A percentile compares a stretch with the other conserved stretches of the same genome.
phyloP scores from a whole-genome alignment of 208 protist genomes.

The Acanthamoeba lenticulata region DNA sequence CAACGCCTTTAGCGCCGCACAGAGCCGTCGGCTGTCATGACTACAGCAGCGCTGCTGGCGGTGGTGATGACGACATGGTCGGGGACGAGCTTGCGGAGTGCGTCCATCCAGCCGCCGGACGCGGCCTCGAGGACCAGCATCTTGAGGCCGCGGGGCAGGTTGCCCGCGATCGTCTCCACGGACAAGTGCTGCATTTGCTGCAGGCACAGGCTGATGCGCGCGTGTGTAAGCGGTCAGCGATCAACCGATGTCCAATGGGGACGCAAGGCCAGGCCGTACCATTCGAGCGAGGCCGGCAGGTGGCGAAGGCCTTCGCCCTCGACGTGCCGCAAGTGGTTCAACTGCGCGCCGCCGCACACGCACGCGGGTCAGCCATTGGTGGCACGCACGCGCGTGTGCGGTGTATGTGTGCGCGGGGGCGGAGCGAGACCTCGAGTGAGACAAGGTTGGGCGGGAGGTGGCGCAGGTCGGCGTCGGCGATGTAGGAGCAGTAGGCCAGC shows the following conservation, averaged over 20 bases:
- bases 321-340: not conserved
- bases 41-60: too few species aligned
- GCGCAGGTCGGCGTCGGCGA: not conserved
- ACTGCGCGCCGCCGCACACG: not conserved
- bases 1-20: not conserved
- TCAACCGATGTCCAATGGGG: too few species aligned
- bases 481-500: constrained; percentile 26
- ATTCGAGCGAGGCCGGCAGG: not conserved
- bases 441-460: not conserved
- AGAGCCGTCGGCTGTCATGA: not conserved
- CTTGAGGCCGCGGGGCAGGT: not conserved
- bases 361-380: too few species aligned
- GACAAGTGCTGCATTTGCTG: constrained; percentile 19
- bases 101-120: not conserved
- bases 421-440: not conserved
- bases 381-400: too few species aligned
- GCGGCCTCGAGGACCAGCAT: not conserved
- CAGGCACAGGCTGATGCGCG: not conserved
- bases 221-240: too few species aligned
- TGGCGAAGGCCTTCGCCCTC: not conserved
- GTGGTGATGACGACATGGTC: not conserved
- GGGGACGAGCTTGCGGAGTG: constrained; percentile 23
- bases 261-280: not conserved
- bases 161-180: constrained; percentile 23
- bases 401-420: too few species aligned